A percentile compares a stretch with the other conserved stretches of the same genome.
These are phyloP conservation scores for Calocybe gangraenosa DNA, from an alignment of 768 basidiomycete genomes.

Conservation along the genomic window DNA sequence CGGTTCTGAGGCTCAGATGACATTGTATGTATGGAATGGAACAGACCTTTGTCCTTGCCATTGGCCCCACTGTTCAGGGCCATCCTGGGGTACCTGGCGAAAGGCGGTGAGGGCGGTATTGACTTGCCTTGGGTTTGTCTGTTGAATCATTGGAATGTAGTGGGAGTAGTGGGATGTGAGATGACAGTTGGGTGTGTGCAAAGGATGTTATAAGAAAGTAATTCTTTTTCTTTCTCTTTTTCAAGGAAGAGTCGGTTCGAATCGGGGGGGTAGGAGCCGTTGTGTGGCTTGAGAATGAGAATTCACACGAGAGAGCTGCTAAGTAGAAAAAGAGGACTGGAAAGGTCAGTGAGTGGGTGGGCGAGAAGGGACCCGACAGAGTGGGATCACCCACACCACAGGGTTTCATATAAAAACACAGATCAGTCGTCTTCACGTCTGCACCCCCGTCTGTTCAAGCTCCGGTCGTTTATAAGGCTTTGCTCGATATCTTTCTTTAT, in stretches of 20 bases:
- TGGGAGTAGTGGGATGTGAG: too few species aligned
- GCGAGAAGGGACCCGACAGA: constrained; percentile 34
- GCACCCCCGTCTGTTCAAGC: background rate
- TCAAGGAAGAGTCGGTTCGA: constrained; percentile 14
- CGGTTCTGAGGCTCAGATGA: constrained; percentile 6
- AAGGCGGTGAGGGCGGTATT: constrained; percentile 24
- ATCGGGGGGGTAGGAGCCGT: constrained; percentile 5
- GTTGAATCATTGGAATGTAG: constrained; percentile 57
- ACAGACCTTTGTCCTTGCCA: constrained; percentile 64
- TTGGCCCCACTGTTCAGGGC: constrained; percentile 64
- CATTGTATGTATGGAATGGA: background rate
- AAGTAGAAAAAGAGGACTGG: constrained; percentile 2
- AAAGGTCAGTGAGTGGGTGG: constrained; percentile 13
- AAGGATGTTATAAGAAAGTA: constrained; percentile 10
- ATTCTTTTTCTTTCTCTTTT: background rate
- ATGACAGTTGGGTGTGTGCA: too few species aligned
- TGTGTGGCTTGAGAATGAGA: constrained; percentile 14
- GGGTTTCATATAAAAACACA: constrained; percentile 12
- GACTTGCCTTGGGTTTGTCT: constrained; percentile 44
- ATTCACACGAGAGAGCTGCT: constrained; percentile 21
- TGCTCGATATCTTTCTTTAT: background rate
- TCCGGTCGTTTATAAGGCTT: background rate
- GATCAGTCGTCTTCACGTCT: background rate
- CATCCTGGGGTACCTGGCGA: constrained; percentile 31
- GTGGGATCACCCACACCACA: constrained; percentile 31